phyloP scores from a whole-genome alignment of 2,329 filamentous ascomycete species.

The Verticillium zaregamsianum region DNA sequence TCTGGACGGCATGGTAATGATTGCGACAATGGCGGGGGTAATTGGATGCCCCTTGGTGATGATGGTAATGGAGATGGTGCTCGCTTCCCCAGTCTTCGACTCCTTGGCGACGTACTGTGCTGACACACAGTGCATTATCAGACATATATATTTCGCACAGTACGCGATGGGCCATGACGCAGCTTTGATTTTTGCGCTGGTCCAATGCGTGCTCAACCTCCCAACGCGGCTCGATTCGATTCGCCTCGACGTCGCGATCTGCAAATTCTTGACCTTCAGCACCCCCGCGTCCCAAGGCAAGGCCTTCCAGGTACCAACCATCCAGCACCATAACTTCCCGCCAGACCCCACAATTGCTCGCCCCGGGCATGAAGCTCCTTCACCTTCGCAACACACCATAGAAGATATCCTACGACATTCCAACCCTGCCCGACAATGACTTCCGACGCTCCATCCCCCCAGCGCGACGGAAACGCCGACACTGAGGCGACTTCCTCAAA shows the following conservation, averaged over 20 bases:
- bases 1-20: no score
- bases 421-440: neutral
- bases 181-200: neutral
- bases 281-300: no score
- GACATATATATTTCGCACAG: neutral
- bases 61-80: no score
- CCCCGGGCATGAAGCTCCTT: neutral
- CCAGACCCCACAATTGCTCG: neutral
- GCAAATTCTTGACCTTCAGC: no score
- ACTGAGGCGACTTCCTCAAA: neutral
- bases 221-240: no score
- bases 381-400: neutral
- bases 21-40: no score
- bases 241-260: no score
- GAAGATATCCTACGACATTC: neutral
- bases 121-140: neutral
- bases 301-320: no score
- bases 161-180: neutral
- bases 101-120: no score
- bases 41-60: no score
- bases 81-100: no score
- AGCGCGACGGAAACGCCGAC: slow-evolving; percentile 8
- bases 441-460: neutral
- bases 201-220: neutral
- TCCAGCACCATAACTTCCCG: no score